Percentiles rank a stretch among this genome's conserved stretches.
Conservation (phyloP, 768 basidiomycete genomes). For the Nevesoporus exiguus region DNA sequence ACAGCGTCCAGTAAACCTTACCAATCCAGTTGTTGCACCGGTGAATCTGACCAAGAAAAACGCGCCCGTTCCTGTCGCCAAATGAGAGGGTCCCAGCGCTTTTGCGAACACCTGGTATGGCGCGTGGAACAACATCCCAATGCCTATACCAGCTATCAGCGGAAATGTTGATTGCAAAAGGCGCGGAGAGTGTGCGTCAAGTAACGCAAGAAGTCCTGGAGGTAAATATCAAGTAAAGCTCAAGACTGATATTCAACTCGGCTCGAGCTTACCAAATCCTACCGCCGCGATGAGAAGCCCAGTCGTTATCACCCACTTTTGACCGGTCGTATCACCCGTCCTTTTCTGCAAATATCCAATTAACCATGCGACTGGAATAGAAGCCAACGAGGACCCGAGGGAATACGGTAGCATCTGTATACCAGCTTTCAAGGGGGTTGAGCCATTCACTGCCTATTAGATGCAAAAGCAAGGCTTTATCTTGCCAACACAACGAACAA, state of each 20-base stretch:
- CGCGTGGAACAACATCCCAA: conserved; percentile 83
- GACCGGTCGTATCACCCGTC: conserved; percentile 55
- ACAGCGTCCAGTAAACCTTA: conserved; percentile 34
- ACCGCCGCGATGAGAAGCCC: conserved; percentile 64
- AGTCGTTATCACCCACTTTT: conserved; percentile 58
- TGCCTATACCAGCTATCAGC: conserved; percentile 68
- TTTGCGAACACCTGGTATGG: conserved; percentile 78
- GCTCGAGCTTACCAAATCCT: conserved; percentile 61
- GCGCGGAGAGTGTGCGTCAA: conserved; percentile 50
- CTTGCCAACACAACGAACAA: not conserved
- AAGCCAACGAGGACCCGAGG: conserved; percentile 78
- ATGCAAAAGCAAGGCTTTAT: conserved; percentile 2
- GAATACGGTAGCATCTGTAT: conserved; percentile 79
- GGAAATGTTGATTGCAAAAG: conserved; percentile 54
- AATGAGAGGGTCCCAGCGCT: conserved; percentile 58
- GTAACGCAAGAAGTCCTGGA: conserved; percentile 64
- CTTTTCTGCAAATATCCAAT: conserved; percentile 63
- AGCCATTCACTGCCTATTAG: conserved; percentile 57
- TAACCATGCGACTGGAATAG: conserved; percentile 84
- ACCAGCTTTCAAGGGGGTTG: conserved; percentile 69
- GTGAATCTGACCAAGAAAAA: conserved; percentile 88
- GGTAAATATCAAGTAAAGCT: conserved; percentile 11
- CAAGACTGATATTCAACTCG: not conserved
- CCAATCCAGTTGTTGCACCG: conserved; percentile 78
- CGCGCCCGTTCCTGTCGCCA: conserved; percentile 79